phyloP scores from a whole-genome alignment of 140 eudicot species.

The Stevia rebaudiana region DNA sequence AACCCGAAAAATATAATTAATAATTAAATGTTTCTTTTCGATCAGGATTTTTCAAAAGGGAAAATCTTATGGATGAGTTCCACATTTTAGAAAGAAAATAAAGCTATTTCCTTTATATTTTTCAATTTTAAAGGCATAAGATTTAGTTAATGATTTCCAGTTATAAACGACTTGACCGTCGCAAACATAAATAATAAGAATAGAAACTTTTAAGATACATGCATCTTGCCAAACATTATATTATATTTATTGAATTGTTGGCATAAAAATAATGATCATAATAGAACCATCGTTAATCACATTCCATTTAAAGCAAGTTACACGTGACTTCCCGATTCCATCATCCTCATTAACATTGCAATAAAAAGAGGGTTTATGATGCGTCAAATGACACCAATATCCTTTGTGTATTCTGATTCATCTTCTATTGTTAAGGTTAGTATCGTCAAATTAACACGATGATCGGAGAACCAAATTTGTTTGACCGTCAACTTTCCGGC shows the following conservation, averaged over 20 bases:
- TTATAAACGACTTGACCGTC: not conserved
- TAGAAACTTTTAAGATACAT: not conserved
- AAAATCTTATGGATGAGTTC: too few relatives aligned
- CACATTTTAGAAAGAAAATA: too few relatives aligned
- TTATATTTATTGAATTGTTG: not conserved
- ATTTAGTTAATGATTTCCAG: not conserved
- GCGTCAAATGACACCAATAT: conserved; percentile 28
- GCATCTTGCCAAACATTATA: conserved; percentile 4
- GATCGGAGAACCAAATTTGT: conserved; percentile 1
- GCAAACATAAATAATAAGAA: not conserved
- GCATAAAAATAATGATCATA: not conserved
- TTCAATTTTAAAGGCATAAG: too few relatives aligned
- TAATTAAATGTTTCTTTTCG: too few relatives aligned
- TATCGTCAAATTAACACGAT: conserved; percentile 21
- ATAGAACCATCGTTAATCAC: conserved; percentile 23
- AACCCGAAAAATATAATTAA: too few relatives aligned
- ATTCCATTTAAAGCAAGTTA: conserved; percentile 27
- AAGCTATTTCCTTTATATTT: too few relatives aligned
- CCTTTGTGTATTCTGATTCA: conserved; percentile 12
- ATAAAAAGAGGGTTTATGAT: not conserved
- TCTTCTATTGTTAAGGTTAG: conserved; percentile 11
- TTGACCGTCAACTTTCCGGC: conserved; percentile 29
- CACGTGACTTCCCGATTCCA: conserved; percentile 31
- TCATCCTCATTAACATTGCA: conserved; percentile 16
- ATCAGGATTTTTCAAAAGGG: too few relatives aligned